phyloP scores from a whole-genome alignment of 2,329 filamentous ascomycete genomes.

The Ascochyta fabae region DNA sequence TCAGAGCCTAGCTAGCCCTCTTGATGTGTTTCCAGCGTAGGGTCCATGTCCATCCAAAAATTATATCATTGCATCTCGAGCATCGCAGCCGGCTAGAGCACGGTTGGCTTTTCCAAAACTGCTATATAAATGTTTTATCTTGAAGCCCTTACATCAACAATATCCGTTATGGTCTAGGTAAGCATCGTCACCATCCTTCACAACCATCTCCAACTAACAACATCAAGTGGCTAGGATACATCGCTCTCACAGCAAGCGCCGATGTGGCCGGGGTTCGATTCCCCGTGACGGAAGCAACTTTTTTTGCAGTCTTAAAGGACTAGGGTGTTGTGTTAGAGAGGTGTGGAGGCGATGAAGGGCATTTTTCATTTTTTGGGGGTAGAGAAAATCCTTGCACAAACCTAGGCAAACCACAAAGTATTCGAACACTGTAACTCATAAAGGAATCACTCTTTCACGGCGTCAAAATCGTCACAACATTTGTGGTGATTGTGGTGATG shows the following conservation, averaged over 20 bases:
- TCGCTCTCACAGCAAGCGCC: slow-evolving; percentile 10
- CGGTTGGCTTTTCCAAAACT: not conserved
- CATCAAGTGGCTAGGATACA: slow-evolving; percentile 8
- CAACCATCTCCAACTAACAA: not conserved
- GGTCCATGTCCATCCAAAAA: too few species aligned
- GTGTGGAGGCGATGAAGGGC: too few species aligned
- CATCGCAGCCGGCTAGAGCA: too few species aligned
- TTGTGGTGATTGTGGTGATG: too few species aligned
- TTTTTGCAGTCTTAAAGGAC: not conserved
- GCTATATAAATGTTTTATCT: not conserved
- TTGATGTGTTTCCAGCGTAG: not conserved
- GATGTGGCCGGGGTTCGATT: slow-evolving; percentile 11
- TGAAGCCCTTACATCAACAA: slow-evolving; percentile 5
- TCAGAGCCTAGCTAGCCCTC: not conserved
- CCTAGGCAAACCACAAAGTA: too few species aligned
- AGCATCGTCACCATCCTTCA: not conserved
- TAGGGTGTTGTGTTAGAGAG: too few species aligned
- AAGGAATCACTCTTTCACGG: too few species aligned
- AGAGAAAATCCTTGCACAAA: too few species aligned
- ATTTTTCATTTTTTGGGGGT: too few species aligned
- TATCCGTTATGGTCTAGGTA: slow-evolving; percentile 15
- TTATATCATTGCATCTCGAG: too few species aligned
- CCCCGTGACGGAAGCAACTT: slow-evolving; percentile 5
- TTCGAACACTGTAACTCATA: too few species aligned
- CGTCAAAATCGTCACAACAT: too few species aligned